A percentile compares a stretch with the other conserved stretches of the same genome.
Evolutionary conservation across 2,329 filamentous ascomycete species (phyloP).

Genomic region (Cytospora piceicola): DNA sequence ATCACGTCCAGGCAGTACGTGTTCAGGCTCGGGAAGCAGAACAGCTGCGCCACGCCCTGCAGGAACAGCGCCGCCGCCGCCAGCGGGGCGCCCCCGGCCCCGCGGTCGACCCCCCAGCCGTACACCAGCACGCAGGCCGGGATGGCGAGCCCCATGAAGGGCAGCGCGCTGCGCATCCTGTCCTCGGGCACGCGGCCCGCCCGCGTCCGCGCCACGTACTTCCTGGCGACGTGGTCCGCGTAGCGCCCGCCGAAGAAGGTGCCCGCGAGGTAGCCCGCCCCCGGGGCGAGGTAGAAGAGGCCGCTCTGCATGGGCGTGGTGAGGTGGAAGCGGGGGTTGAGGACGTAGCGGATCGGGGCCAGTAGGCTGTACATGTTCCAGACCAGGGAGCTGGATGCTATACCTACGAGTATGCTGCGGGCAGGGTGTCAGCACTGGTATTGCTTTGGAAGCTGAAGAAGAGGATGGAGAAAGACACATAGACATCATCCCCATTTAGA

Average conservation of each 20-base stretch:
- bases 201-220: slow-evolving; percentile 54
- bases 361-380: slow-evolving; percentile 75
- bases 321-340: slow-evolving; percentile 71
- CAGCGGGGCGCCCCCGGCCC: slow-evolving; percentile 49
- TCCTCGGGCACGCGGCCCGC: slow-evolving; percentile 70
- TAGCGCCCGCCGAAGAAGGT: slow-evolving; percentile 72
- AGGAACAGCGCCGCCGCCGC: slow-evolving; percentile 70
- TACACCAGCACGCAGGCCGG: slow-evolving; percentile 71
- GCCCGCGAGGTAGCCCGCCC: slow-evolving; percentile 67
- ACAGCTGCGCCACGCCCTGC: slow-evolving; percentile 70
- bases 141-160: slow-evolving; percentile 63
- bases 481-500: not conserved
- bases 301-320: slow-evolving; percentile 65
- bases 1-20: slow-evolving; percentile 83
- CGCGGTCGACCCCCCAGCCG: slow-evolving; percentile 56
- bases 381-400: slow-evolving; percentile 63
- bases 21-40: slow-evolving; percentile 71
- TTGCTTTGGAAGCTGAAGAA: not conserved
- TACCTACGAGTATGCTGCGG: slow-evolving; percentile 50
- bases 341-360: slow-evolving; percentile 70
- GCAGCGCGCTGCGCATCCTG: slow-evolving; percentile 62
- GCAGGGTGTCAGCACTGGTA: not conserved
- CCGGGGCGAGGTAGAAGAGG: slow-evolving; percentile 72
- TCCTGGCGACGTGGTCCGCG: slow-evolving; percentile 66
- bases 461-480: not conserved